Conservation (phyloP, 352 stramenopile species). For the Globisporangium emineosum region DNA sequence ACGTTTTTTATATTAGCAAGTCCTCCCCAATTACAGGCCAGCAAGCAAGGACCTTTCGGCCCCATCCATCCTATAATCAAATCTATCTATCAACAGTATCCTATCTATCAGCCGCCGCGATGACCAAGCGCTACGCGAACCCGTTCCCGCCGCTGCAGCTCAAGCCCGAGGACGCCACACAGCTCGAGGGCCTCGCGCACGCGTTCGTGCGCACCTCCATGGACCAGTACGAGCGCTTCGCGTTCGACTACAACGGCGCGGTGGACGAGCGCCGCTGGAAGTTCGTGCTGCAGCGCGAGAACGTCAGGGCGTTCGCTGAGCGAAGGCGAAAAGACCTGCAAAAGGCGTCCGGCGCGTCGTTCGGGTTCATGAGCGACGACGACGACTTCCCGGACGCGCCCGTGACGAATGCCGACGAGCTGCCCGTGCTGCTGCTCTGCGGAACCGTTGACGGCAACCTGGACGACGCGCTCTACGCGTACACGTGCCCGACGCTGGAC, state of each 20-base stretch:
- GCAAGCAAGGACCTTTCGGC: background rate
- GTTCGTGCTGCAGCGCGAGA: constrained; percentile 12
- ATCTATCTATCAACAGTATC: too few relatives aligned
- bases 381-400: constrained; percentile 3
- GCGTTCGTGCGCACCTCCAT: constrained; percentile 11
- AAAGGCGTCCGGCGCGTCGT: background rate
- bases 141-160: constrained; percentile 17
- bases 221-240: constrained; percentile 16
- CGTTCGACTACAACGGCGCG: background rate
- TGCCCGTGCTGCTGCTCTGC: constrained; percentile 28
- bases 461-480: constrained; percentile 62
- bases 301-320: constrained; percentile 11
- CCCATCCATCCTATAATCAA: too few relatives aligned
- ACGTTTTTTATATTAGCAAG: background rate
- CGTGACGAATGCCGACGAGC: constrained; percentile 2
- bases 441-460: constrained; percentile 48
- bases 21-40: background rate
- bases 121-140: background rate
- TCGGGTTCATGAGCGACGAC: background rate
- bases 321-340: background rate
- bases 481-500: constrained; percentile 32
- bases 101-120: background rate
- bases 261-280: constrained; percentile 19
- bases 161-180: constrained; percentile 10
- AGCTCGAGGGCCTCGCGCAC: constrained; percentile 13